Percentiles rank a stretch among this genome's conserved stretches.
Conservation (phyloP, 345 rosid species). For the Hirschfeldia incana region DNA sequence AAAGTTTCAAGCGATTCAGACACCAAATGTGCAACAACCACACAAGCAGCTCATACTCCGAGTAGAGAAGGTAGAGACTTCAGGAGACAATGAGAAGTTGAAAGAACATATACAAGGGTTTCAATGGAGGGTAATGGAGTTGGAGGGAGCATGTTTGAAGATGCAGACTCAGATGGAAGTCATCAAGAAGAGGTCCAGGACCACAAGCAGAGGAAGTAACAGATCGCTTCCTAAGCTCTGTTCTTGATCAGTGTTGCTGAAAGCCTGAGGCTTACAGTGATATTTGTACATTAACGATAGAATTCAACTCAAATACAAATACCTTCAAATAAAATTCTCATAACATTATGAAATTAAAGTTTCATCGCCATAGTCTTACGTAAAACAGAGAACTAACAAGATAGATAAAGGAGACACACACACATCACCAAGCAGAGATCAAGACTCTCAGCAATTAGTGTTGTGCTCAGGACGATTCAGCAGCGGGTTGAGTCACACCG, state of each 20-base stretch:
- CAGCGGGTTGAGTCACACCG: conserved; percentile 80
- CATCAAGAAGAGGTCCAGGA: conserved; percentile 56
- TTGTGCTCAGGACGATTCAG: conserved; percentile 56
- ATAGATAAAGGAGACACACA: neutral
- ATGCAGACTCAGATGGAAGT: conserved; percentile 83
- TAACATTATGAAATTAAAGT: conserved; percentile 20
- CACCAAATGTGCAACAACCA: conserved; percentile 32
- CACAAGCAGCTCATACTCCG: conserved; percentile 27
- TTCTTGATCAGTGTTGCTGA: conserved; percentile 46
- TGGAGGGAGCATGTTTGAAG: conserved; percentile 76
- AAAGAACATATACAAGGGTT: conserved; percentile 70
- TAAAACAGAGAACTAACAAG: conserved; percentile 26
- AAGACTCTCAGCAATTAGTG: neutral
- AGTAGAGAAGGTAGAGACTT: conserved; percentile 49
- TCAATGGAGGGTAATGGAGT: conserved; percentile 77
- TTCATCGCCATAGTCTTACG: conserved; percentile 6
- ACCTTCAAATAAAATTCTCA: conserved; percentile 19
- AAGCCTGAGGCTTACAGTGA: neutral
- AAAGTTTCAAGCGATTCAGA: conserved; percentile 55
- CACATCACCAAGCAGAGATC: neutral
- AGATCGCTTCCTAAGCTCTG: conserved; percentile 83
- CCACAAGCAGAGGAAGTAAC: conserved; percentile 43
- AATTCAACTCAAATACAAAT: conserved; percentile 6
- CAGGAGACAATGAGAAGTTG: conserved; percentile 50
- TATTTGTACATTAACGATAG: conserved; percentile 9